phyloP scores from a whole-genome alignment of 2,329 filamentous ascomycete genomes.

The Cladosporium colombiae region DNA sequence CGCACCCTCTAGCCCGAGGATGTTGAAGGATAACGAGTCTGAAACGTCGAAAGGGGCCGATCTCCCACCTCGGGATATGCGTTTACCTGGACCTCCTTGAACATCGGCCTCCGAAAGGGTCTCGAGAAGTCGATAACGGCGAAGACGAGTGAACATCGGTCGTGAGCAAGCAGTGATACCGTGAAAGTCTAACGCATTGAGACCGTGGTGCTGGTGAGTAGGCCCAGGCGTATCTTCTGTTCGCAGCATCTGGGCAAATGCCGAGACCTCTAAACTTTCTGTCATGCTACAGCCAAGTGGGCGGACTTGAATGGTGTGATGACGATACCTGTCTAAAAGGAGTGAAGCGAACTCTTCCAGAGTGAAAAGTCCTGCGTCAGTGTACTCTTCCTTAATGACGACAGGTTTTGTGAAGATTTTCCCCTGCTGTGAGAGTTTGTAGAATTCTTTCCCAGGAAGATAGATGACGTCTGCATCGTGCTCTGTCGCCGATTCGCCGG shows the following conservation, averaged over 20 bases:
- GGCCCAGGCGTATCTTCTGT: background rate
- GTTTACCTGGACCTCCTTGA: constrained; percentile 12
- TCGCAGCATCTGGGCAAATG: constrained; percentile 1
- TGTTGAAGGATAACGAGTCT: constrained; percentile 21
- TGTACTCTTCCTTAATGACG: constrained; percentile 22
- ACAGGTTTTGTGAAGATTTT: constrained; percentile 20
- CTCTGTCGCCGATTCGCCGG: constrained; percentile 1
- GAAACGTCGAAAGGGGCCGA: constrained; percentile 1
- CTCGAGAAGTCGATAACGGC: constrained; percentile 18
- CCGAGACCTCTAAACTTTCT: constrained; percentile 5
- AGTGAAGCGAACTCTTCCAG: constrained; percentile 15
- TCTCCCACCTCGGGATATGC: background rate
- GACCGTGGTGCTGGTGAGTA: background rate
- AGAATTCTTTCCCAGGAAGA: background rate
- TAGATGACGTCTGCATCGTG: constrained; percentile 1
- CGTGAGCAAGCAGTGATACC: constrained; percentile 8
- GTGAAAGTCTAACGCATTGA: constrained; percentile 20
- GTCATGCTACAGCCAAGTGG: constrained; percentile 2
- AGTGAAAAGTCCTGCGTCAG: constrained; percentile 17
- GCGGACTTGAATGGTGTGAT: background rate
- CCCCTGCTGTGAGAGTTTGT: constrained; percentile 1
- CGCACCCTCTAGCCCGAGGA: constrained; percentile 14
- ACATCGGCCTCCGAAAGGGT: constrained; percentile 3
- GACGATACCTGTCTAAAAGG: constrained; percentile 2
- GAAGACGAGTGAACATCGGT: constrained; percentile 20